Base-by-base conservation (phyloP, 2,329 filamentous ascomycete genomes). In the Emergomyces orientalis region DNA sequence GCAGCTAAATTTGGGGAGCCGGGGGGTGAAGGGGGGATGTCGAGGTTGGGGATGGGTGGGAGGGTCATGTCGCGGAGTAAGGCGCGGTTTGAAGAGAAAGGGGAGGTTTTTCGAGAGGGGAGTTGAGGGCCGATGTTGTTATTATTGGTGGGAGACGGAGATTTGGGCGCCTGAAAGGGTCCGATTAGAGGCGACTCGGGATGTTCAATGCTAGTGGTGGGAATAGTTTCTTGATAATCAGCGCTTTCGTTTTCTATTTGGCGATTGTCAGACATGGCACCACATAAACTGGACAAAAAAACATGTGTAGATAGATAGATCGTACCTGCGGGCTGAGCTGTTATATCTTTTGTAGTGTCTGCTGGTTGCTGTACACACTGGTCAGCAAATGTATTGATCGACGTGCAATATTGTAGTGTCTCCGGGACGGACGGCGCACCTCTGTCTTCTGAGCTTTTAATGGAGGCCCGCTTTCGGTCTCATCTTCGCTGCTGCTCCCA, bases 31-130 rank as follows among this genome's bases (percentile, higher is more conserved):
- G 74, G 73, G 27, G 77, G 77, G 55, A 80, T 77, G 47, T 79
- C 73, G 65, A 79, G 68, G 65, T 77, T 76, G 19, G 77, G 77
- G 32, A 77, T 67, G 60, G 78, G 72, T 61, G 79, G 73, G n/a
- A 81, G 70, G 17, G 85, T 87, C 62, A 87, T 77, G 67, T 82
- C 81, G 64, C 82, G 83, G 19, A 86, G 75, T 25, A 81, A 71
- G 51, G 79, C 72, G 63, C 81, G 80, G 58, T 75, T 76, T 54
- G 75, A 71, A 19, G 80, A 78, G 67, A 82, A 81, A 17, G 81
- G 80, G 30, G 82, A 84, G 70, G 74, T 55, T 58, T 66, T 64
- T n/a, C 58, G 19, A 19, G 41, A 59, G 3, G 8, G 25, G 1
- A 41, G 30, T n/a, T 27, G 41, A 45, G 67, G 59, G 34, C 56